A percentile compares a stretch with the other conserved stretches of the same genome.
Evolutionary conservation across 129 eudicot genomes (phyloP).

Genomic region (Smallanthus sonchifolius): DNA sequence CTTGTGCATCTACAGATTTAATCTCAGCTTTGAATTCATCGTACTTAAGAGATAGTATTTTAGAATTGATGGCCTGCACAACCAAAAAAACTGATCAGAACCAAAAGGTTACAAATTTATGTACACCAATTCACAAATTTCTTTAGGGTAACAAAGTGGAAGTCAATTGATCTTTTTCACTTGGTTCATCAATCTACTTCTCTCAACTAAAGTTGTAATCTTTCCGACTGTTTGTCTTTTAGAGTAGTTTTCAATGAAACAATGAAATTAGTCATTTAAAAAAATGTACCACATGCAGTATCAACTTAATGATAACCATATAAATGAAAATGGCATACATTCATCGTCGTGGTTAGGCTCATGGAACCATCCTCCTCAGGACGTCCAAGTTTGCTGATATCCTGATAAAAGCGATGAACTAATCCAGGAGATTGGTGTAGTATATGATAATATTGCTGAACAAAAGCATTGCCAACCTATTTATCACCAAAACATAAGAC

Average conservation of each 20-base stretch:
- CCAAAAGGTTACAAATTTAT: background rate
- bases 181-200: background rate
- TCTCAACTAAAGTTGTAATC: background rate
- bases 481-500: constrained; percentile 1
- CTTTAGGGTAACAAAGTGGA: background rate
- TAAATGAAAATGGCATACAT: constrained; percentile 32
- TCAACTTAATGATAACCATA: background rate
- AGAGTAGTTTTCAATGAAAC: background rate
- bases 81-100: background rate
- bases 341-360: constrained; percentile 73
- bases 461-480: constrained; percentile 88
- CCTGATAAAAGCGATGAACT: constrained; percentile 76
- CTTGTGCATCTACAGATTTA: constrained; percentile 81
- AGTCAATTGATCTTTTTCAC: background rate
- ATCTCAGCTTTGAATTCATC: constrained; percentile 68
- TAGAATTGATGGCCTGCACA: constrained; percentile 69
- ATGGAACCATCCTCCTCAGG: constrained; percentile 67
- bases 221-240: background rate
- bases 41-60: constrained; percentile 65
- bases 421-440: constrained; percentile 74
- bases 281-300: background rate
- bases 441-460: constrained; percentile 69
- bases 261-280: background rate
- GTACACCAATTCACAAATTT: background rate
- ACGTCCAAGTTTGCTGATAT: constrained; percentile 79